Percentiles rank a stretch among this genome's conserved stretches.
These are phyloP conservation scores for Sporisorium sorghi DNA, from an alignment of 1,284 basidiomycete genomes.

Conservation along the genomic window DNA sequence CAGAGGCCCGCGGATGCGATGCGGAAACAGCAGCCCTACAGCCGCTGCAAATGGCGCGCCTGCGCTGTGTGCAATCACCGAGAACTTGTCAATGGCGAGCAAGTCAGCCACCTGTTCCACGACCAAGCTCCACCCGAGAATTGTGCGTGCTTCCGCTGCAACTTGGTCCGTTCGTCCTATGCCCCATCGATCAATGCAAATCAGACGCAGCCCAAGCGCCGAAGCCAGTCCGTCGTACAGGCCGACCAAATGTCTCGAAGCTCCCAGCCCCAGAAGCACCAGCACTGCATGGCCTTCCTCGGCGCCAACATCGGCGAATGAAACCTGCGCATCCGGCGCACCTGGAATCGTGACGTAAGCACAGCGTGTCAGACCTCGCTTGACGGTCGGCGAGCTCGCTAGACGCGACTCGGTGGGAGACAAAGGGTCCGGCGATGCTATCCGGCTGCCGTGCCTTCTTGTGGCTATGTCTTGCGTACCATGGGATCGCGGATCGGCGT, in stretches of 20 bases:
- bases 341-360: slow-evolving; percentile 81
- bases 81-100: slow-evolving; percentile 82
- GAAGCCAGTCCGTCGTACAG: slow-evolving; percentile 96
- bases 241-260: slow-evolving; percentile 91
- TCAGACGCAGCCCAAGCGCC: slow-evolving; percentile 84
- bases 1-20: slow-evolving; percentile 83
- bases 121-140: slow-evolving; percentile 88
- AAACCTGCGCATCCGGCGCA: slow-evolving; percentile 83
- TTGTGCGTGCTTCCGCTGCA: slow-evolving; percentile 77
- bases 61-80: slow-evolving; percentile 94
- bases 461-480: background rate
- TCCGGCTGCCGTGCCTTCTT: background rate
- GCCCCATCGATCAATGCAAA: slow-evolving; percentile 97
- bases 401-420: background rate
- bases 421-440: background rate
- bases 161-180: slow-evolving; percentile 83
- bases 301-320: slow-evolving; percentile 88
- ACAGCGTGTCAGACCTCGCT: slow-evolving; percentile 83
- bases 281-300: slow-evolving; percentile 85
- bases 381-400: slow-evolving; percentile 73
- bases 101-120: slow-evolving; percentile 89
- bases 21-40: slow-evolving; percentile 79
- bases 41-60: slow-evolving; percentile 94
- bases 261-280: slow-evolving; percentile 91
- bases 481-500: background rate